Evolutionary conservation across 2,329 filamentous ascomycete genomes (phyloP).

Genomic region (Penicillium carneum): DNA sequence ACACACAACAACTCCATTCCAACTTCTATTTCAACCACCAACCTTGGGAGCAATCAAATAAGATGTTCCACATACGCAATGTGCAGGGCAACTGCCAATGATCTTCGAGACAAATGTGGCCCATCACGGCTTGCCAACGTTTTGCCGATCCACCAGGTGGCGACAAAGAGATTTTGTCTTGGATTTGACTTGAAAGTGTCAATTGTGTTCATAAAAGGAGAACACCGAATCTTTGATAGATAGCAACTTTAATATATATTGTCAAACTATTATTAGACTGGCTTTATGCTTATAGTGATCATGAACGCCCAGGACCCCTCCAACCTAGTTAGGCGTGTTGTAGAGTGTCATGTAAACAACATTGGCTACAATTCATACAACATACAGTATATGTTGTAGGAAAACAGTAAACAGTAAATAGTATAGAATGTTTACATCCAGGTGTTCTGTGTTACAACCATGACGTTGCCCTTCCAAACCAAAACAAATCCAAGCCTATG

Average conservation of each 20-base stretch:
- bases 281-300: neutral
- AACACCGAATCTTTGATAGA: neutral
- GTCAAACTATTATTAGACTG: neutral
- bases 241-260: too few species aligned
- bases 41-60: too few species aligned
- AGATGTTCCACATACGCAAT: neutral
- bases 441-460: neutral
- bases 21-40: too few species aligned
- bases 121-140: slow-evolving; percentile 4
- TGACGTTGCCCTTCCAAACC: neutral
- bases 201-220: neutral
- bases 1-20: neutral
- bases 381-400: too few species aligned
- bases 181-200: too few species aligned
- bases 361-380: too few species aligned
- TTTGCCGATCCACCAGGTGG: slow-evolving; percentile 10
- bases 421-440: too few species aligned
- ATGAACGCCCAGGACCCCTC: too few species aligned
- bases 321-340: neutral
- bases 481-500: neutral
- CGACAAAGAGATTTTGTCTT: neutral
- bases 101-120: neutral
- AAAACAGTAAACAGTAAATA: too few species aligned
- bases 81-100: neutral
- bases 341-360: neutral